Base-by-base conservation (phyloP, 176 grass and related monocot species). In the Avena atlantica region DNA sequence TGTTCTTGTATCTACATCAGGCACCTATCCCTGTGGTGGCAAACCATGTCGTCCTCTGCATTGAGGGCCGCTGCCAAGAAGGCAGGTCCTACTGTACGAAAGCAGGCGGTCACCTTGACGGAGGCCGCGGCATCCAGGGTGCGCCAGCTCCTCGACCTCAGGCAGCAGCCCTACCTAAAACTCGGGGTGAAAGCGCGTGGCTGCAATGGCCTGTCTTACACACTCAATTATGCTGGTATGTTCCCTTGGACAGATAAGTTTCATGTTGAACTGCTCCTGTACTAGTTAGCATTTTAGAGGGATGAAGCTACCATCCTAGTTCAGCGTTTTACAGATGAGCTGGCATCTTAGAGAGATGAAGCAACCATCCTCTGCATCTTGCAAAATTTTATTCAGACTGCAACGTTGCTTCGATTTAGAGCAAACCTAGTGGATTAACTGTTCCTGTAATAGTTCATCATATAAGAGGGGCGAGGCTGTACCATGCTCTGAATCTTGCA, bases 151-250 rank as follows among this genome's bases (percentile, higher is more conserved):
- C 93, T 98, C 12, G 92, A 37, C 86, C 71, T 92, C 60, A 89
- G 93, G 58, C 91, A 95, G 81, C 77, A 78, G 63, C 68, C 89
- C 19, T 95, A 91, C 34, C 91, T 98, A 34, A 74, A 78, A 2
- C 86, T 98, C 19, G 95, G 93, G 7, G 91, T 98, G 66, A 95
- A 93, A 44, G 86, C 93, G 4, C 91, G 91, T 3, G 93, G 95
- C 3, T 95, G 91, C 87, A 98, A 98, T 45, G 95, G 93, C 67
- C 89, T 93, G 78, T 98, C 95, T 14, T 98, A 95, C 88, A 89
- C 91, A 17, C 91, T 98, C 20, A 95, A 93, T 88, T 95, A 93
- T 27, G 89, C 95, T 5, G 89, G 95, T 93, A 89, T 23, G 11
- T 7, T 69, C 71, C 51, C 25, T 36, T 34, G 2, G 2, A 1